A percentile compares a stretch with the other conserved stretches of the same genome.
Conservation (phyloP, 1,139 yeast genomes). For the Pichia sp. region DNA sequence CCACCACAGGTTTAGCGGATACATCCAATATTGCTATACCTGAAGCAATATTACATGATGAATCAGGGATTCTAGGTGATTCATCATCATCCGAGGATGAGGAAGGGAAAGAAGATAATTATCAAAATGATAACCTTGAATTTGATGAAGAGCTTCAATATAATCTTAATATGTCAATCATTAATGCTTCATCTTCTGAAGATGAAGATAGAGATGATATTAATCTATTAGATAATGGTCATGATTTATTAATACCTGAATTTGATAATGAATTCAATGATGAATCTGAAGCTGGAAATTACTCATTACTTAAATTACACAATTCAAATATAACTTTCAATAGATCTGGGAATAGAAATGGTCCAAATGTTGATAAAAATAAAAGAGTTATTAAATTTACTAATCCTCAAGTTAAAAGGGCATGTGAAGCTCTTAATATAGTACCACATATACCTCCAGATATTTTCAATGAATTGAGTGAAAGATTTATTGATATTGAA, state of each 20-base stretch:
- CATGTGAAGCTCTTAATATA: conserved; percentile 12
- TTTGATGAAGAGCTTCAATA: conserved; percentile 6
- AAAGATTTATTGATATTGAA: conserved; percentile 32
- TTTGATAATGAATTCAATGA: background rate
- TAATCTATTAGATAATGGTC: no score
- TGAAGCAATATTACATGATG: conserved; percentile 26
- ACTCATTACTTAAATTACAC: background rate
- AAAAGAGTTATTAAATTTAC: conserved; percentile 9
- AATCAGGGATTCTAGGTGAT: conserved; percentile 19
- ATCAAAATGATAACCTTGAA: conserved; percentile 8
- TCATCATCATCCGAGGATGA: no score
- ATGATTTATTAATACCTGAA: background rate
- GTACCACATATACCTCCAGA: conserved; percentile 12
- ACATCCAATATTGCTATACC: conserved; percentile 28
- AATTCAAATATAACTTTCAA: background rate
- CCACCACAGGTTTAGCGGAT: conserved; percentile 13
- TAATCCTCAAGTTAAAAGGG: conserved; percentile 13
- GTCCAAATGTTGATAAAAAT: background rate
- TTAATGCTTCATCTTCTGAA: background rate
- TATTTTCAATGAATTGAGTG: conserved; percentile 22
- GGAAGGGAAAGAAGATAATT: no score
- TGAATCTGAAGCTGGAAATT: background rate
- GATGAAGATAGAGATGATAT: conserved; percentile 2
- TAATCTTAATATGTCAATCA: background rate
- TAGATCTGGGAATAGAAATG: no score